Base-by-base conservation (phyloP, 805 yeast genomes). In the Kluyveromyces lactis region DNA sequence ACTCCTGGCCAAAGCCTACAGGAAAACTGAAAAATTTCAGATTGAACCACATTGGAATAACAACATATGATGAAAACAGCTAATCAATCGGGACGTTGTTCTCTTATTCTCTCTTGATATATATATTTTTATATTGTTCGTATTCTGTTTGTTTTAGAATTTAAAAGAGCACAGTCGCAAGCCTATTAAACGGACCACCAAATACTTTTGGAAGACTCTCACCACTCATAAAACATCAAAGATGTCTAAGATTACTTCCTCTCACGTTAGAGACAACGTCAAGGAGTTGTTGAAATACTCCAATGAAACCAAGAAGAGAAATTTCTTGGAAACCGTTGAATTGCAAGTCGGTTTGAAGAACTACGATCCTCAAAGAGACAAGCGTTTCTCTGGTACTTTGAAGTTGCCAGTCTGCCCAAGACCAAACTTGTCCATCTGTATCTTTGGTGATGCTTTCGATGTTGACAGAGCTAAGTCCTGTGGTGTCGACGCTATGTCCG, bases 361-460 rank as follows among this genome's bases (percentile, higher is more conserved):
- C 95, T 92, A 92, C 76, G 99, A 92, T 72, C 97, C 99, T 69
- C 98, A 92, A 80, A 89, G 98, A 86, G 99, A 92, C 77, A 92
- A 92, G 89, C 97, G 99, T 87, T 92, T 92, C 97, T 90, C 97
- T 70, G 99, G 99, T 77, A 67, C 97, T 68, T 81, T 92, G 76
- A 92, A 81, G 77, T 79, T 92, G 63, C 99, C 99, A 68, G 81
- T 80, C 68, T 95, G 94, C 58, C 98, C 98, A 78, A 94, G 99
- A 81, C 99, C 99, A 77, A 92, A 92, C 95, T 86, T 92, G 97
- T 85, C 97, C 74, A 73, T 92, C 78, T 92, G 98, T 77, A 87
- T 92, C 70, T 92, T 92, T 65, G 99, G 98, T 84, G 98, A 92
- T 73, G 98, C 98, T 69, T 92, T 90, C 68, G 99, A 92, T 75